Base-by-base conservation (phyloP, 164 flowering plant genomes). In the Vitis rotundifolia region DNA sequence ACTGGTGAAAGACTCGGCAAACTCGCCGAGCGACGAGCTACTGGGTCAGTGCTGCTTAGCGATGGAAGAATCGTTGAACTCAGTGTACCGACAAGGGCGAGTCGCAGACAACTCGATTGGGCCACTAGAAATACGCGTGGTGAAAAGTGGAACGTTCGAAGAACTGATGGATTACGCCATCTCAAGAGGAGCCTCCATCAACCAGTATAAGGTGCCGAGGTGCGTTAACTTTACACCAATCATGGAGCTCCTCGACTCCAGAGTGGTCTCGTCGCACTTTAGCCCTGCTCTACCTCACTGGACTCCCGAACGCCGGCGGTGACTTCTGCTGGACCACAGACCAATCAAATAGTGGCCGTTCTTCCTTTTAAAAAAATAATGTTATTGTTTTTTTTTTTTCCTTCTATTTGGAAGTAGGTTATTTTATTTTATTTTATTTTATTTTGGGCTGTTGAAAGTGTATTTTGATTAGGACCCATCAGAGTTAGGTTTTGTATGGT, bases 151-250 rank as follows among this genome's bases (percentile, higher is more conserved):
- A 0, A 87, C 90, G 15, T 85, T 87, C 56, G 91, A 87, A 63
- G 87, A 85, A 64, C 63, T 87, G 44, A 87, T 87, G 91, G 91
- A 87, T 57, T 85, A 83, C 61, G 87, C 89, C 1, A 85, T 87
- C 55, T 83, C 89, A 1, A 70, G 82, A 31, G 90, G 90, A 1
- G 87, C 88, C 18, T 84, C 89, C 2, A 86, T 86, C 18, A 86
- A 86, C 15, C 90, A 86, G 73, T 86, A 84, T 49, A 86, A 87
- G 73, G 88, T 81, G 52, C 89, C 91, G 58, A 77, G 89, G 72
- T 87, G 91, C 51, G 89, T 87, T n/a, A 85, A 71, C 59, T 85
- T 78, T 47, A 79, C 82, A 5, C 91, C 91, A 1, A 83, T 87
- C 37, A 59, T 87, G 83, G 87, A 87, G 71, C 73, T 87, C 10